These are phyloP conservation scores for Alternaria solani DNA, from an alignment of 2,329 filamentous ascomycete species.

Conservation along the genomic window DNA sequence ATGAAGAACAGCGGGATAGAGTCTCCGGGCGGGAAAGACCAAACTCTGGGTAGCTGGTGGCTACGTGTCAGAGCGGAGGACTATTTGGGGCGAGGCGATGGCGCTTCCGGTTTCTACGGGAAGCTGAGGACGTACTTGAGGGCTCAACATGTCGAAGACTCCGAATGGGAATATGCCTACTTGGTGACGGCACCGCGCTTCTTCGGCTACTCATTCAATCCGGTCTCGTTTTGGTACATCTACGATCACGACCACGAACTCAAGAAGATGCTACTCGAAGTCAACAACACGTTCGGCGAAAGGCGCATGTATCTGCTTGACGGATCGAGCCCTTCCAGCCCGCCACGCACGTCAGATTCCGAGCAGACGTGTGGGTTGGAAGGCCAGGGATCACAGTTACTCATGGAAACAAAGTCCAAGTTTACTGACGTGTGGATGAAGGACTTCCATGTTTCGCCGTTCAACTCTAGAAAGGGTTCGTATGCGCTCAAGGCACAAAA, in stretches of 20 bases:
- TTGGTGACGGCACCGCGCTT: conserved; percentile 75
- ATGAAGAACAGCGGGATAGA: conserved; percentile 27
- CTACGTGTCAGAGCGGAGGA: conserved; percentile 67
- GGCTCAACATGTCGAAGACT: conserved; percentile 66
- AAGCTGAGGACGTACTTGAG: conserved; percentile 69
- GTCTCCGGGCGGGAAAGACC: conserved; percentile 32
- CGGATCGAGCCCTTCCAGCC: conserved; percentile 42
- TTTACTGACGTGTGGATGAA: conserved; percentile 69
- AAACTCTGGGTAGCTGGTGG: conserved; percentile 57
- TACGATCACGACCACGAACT: conserved; percentile 68
- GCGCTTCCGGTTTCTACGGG: conserved; percentile 63
- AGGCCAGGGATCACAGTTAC: conserved; percentile 7
- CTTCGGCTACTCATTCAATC: conserved; percentile 76
- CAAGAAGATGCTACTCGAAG: conserved; percentile 73
- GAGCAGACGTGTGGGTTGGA: conserved; percentile 12
- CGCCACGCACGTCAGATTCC: conserved; percentile 26
- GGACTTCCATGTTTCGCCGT: conserved; percentile 79
- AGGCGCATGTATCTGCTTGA: conserved; percentile 70
- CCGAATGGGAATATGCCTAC: conserved; percentile 72
- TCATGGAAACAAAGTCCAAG: conserved; percentile 23
- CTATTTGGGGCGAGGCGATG: conserved; percentile 66
- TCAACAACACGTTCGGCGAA: conserved; percentile 81
- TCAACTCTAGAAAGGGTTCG: conserved; percentile 65
- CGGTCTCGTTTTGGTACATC: conserved; percentile 81
- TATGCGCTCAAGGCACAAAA: conserved; percentile 59